A percentile compares a stretch with the other conserved stretches of the same genome.
phyloP scores from a whole-genome alignment of 441 rosid genomes.

The Euphorbia celastroides region DNA sequence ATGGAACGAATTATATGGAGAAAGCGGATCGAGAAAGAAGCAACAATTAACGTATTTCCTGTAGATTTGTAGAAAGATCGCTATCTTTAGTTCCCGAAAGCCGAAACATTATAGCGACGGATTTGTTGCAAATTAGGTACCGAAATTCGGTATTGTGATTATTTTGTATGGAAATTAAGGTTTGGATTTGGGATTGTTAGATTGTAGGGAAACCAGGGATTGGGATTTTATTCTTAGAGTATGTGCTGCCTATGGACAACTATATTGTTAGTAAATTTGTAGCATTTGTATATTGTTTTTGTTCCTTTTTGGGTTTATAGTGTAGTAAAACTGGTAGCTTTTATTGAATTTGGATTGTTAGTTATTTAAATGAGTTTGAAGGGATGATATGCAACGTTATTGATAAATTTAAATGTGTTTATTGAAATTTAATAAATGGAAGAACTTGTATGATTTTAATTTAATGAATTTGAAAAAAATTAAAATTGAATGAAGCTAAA shows the following conservation, averaged over 20 bases:
- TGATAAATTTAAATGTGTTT: too few species aligned
- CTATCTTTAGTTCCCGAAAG: too few species aligned
- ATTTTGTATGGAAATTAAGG: slow-evolving; percentile 23
- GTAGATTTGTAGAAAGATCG: too few species aligned
- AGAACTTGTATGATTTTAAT: too few species aligned
- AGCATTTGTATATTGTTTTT: slow-evolving; percentile 4
- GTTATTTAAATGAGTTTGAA: too few species aligned
- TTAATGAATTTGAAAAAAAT: too few species aligned
- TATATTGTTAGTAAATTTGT: slow-evolving; percentile 8
- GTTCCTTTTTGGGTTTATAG: slow-evolving; percentile 1
- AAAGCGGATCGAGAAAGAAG: slow-evolving; percentile 83
- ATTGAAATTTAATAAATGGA: too few species aligned
- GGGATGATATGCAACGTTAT: too few species aligned
- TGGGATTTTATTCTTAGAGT: slow-evolving; percentile 16
- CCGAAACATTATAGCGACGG: too few species aligned
- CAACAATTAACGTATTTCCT: slow-evolving; percentile 73
- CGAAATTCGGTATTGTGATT: slow-evolving; percentile 12
- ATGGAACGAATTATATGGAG: slow-evolving; percentile 83
- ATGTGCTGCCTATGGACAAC: slow-evolving; percentile 7
- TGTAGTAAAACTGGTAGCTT: background rate
- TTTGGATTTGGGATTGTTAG: slow-evolving; percentile 18
- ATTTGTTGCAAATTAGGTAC: slow-evolving; percentile 8
- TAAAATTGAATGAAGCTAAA: too few species aligned
- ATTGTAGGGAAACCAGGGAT: slow-evolving; percentile 13
- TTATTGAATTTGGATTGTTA: background rate